phyloP scores from a whole-genome alignment of 371 early-diverging fungal genomes.

The Chytridium lagenaria region DNA sequence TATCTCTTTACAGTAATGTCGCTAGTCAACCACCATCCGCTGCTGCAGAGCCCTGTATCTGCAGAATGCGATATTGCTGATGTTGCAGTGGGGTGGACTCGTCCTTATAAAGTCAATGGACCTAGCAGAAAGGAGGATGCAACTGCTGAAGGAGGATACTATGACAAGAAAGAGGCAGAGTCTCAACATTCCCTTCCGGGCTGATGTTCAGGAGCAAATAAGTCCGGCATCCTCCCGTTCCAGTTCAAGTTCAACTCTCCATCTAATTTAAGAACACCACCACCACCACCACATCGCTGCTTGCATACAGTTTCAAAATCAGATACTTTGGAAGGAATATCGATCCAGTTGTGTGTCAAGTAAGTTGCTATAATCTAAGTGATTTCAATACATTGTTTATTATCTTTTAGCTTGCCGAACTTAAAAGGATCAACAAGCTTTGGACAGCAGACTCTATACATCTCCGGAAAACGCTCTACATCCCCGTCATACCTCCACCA shows the following conservation, averaged over 20 bases:
- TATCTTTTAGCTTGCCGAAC: background rate
- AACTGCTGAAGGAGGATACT: background rate
- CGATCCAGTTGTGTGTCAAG: constrained; percentile 9
- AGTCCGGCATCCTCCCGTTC: too few relatives aligned
- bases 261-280: background rate
- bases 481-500: background rate
- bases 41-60: background rate
- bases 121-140: background rate
- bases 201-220: too few relatives aligned
- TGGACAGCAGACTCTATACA: constrained; percentile 16
- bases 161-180: background rate
- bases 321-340: constrained; percentile 11
- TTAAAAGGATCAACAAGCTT: constrained; percentile 17
- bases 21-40: background rate
- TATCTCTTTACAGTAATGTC: too few relatives aligned
- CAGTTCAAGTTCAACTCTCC: background rate
- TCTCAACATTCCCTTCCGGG: background rate
- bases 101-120: constrained; percentile 6
- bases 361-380: background rate
- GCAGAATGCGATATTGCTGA: background rate
- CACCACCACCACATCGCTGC: constrained; percentile 14
- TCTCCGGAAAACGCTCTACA: constrained; percentile 7
- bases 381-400: too few relatives aligned
- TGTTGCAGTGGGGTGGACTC: background rate
- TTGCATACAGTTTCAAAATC: background rate